Evolutionary conservation across 768 basidiomycete genomes (phyloP).

Genomic region (Panaeolus cyanescens): DNA sequence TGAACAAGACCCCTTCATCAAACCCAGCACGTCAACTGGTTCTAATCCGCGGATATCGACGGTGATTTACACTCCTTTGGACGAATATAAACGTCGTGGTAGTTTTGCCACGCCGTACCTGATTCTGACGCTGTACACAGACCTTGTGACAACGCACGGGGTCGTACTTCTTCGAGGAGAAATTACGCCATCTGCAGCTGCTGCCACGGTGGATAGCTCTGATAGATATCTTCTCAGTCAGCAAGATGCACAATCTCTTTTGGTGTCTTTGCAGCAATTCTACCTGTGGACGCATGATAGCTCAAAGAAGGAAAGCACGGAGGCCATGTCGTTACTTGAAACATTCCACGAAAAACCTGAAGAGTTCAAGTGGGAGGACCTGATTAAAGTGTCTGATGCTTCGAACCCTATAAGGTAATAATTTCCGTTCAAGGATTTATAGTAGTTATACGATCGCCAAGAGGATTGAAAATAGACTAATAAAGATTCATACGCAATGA

Average conservation of each 20-base stretch:
- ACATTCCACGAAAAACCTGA: conserved; percentile 79
- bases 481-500: not conserved
- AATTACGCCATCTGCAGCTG: conserved; percentile 69
- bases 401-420: not conserved
- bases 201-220: conserved; percentile 5
- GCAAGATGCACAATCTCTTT: conserved; percentile 82
- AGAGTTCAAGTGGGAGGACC: conserved; percentile 81
- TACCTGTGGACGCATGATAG: conserved; percentile 62
- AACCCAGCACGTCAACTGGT: conserved; percentile 27
- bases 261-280: conserved; percentile 82
- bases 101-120: conserved; percentile 91
- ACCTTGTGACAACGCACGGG: conserved; percentile 77
- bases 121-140: conserved; percentile 89
- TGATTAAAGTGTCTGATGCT: conserved; percentile 56
- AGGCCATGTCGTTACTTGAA: conserved; percentile 55
- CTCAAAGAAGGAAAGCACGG: conserved; percentile 28
- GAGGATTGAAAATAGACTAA: not conserved
- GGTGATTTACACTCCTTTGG: conserved; percentile 88
- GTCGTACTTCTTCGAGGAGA: conserved; percentile 90
- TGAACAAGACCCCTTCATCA: conserved; percentile 47
- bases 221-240: conserved; percentile 67
- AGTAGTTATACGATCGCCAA: not conserved
- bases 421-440: conserved; percentile 1
- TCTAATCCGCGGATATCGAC: conserved; percentile 64
- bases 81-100: conserved; percentile 86